Conservation (phyloP, 2,329 filamentous ascomycete species). For the Chrysosporium keratinophilum region DNA sequence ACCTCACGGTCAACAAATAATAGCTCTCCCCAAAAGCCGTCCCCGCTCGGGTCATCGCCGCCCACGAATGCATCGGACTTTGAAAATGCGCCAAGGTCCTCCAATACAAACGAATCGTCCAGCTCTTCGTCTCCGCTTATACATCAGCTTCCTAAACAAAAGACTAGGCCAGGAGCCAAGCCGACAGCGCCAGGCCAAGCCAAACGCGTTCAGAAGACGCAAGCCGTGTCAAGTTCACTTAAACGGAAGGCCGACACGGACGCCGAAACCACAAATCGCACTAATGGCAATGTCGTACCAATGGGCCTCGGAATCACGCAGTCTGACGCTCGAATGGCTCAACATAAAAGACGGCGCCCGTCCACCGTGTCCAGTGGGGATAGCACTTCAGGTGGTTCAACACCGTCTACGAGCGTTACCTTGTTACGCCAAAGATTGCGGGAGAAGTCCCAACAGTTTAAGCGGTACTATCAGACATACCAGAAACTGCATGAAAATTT, state of each 20-base stretch:
- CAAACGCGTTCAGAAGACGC: slow-evolving; percentile 24
- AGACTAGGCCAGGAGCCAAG: slow-evolving; percentile 16
- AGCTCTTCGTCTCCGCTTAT: slow-evolving; percentile 40
- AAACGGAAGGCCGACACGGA: slow-evolving; percentile 33
- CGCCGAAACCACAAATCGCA: neutral
- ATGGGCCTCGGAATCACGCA: slow-evolving; percentile 19
- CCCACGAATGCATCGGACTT: slow-evolving; percentile 52
- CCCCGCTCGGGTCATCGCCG: slow-evolving; percentile 51
- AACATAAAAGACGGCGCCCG: slow-evolving; percentile 33
- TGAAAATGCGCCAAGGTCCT: slow-evolving; percentile 36
- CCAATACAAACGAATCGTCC: slow-evolving; percentile 35
- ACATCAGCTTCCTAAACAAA: slow-evolving; percentile 28
- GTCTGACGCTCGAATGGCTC: slow-evolving; percentile 26
- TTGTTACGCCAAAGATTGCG: slow-evolving; percentile 31
- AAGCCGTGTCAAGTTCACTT: slow-evolving; percentile 27
- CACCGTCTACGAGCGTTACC: slow-evolving; percentile 30
- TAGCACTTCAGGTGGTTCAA: slow-evolving; percentile 33
- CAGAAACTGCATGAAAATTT: slow-evolving; percentile 44
- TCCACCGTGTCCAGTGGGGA: slow-evolving; percentile 31
- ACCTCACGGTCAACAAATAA: slow-evolving; percentile 31
- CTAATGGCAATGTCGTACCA: slow-evolving; percentile 15
- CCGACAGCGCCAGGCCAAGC: slow-evolving; percentile 18
- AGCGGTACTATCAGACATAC: slow-evolving; percentile 49
- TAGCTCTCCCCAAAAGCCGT: slow-evolving; percentile 51
- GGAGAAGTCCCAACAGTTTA: slow-evolving; percentile 41